These are phyloP conservation scores for Cucumis melo DNA, from an alignment of 306 rosid genomes.

Conservation along the genomic window DNA sequence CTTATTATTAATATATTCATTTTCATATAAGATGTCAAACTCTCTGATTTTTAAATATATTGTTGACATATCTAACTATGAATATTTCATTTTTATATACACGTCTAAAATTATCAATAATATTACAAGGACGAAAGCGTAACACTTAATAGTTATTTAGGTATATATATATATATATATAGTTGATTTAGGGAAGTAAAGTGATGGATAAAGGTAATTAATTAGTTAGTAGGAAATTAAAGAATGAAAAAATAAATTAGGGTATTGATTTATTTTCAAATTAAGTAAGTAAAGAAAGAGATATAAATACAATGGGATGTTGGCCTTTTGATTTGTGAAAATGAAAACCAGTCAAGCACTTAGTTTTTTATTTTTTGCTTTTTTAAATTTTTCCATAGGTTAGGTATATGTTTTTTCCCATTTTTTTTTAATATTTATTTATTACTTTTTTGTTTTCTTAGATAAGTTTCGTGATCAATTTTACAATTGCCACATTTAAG, in stretches of 20 bases:
- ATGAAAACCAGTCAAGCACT: constrained; percentile 4
- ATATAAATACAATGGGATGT: neutral
- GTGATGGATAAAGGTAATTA: neutral
- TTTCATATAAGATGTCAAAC: too few relatives aligned
- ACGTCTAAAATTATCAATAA: too few relatives aligned
- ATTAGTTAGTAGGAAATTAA: neutral
- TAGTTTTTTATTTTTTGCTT: neutral
- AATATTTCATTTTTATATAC: too few relatives aligned
- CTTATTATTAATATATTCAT: too few relatives aligned
- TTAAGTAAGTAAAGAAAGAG: neutral
- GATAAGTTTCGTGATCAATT: constrained; percentile 1
- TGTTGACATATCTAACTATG: too few relatives aligned
- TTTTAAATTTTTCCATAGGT: neutral
- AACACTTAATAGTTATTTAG: neutral
- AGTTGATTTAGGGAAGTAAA: neutral
- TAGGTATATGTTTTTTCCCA: neutral
- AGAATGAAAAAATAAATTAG: neutral
- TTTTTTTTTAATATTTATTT: neutral
- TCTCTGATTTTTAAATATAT: too few relatives aligned
- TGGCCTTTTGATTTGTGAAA: neutral
- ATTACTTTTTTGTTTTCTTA: neutral
- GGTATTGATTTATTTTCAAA: neutral
- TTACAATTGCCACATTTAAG: neutral
- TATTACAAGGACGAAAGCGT: too few relatives aligned
- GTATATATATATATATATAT: too few relatives aligned